Evolutionary conservation across 2,329 filamentous ascomycete genomes (phyloP), one percentile per base, ranked within the genome.

Genomic region (Cryphonectria nitschkei): DNA sequence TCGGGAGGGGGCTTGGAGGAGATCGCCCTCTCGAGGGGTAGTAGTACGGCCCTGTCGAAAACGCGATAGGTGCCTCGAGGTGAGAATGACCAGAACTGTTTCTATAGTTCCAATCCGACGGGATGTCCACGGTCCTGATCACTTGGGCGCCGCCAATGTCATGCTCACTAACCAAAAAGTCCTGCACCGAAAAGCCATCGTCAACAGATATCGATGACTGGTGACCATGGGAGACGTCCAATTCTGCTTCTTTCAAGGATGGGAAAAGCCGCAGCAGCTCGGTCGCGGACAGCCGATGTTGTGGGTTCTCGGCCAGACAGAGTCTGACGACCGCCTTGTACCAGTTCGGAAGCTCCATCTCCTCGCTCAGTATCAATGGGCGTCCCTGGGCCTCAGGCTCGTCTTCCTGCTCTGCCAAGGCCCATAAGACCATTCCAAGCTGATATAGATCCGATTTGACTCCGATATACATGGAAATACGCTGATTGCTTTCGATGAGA

Each of bases 371-470:
- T 32, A 82, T 83, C 72, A 97, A 81, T 0, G 95, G 95, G 29
- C 93, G 88, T 58, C 87, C 87, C 72, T 92, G 90, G 29, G 88
- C 86, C 79, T 98, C 96, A 1, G 96, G 96, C 77, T 98, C 95
- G 76, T 98, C 95, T 69, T 95, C 89, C 75, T 95, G 89, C 77
- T 92, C 92, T 1, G 94, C 95, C 62, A 99, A 83, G 32, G 93
- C 94, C 94, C 95, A 99, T 2, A 99, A 83, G 1, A 97, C 94
- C 96, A 99, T 99, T 6, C 96, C 96, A 6, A 98, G 87, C 81
- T 99, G 96, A 77, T 92, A 99, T 1, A 99, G 85, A 81, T 99
- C 96, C 0, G 95, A 97, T 81, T 99, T 99, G 78, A 98, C 94
- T 16, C 96, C 95, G 78, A 99, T 98, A 78, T 97, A 98, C 91